phyloP scores from a whole-genome alignment of 768 basidiomycete genomes.

The Serendipita vermifera region DNA sequence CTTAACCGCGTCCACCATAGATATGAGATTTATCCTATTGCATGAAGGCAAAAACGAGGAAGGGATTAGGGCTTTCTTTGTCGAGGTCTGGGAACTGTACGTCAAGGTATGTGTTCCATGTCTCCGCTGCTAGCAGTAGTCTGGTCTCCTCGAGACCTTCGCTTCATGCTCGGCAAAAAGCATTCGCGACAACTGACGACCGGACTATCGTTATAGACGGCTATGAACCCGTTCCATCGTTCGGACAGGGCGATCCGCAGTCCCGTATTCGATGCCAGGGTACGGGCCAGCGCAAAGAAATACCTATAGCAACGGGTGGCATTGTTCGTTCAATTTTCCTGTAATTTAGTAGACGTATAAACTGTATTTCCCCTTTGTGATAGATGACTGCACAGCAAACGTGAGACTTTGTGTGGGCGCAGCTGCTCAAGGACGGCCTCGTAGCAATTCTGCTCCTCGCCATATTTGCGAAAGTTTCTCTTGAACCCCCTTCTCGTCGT shows the following conservation, averaged over 20 bases:
- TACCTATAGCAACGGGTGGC: slow-evolving; percentile 37
- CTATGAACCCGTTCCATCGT: slow-evolving; percentile 93
- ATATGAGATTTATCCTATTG: slow-evolving; percentile 87
- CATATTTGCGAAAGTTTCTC: not conserved
- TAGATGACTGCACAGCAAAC: too few species aligned
- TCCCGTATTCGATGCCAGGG: slow-evolving; percentile 65
- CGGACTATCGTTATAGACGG: slow-evolving; percentile 41
- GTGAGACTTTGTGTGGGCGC: too few species aligned
- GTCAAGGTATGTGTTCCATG: slow-evolving; percentile 56
- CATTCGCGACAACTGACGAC: not conserved
- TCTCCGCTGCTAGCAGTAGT: not conserved
- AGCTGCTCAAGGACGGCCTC: not conserved
- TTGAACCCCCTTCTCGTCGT: not conserved
- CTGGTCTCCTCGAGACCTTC: not conserved
- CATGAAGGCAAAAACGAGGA: slow-evolving; percentile 97
- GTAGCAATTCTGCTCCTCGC: not conserved
- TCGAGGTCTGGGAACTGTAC: slow-evolving; percentile 94
- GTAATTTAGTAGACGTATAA: too few species aligned
- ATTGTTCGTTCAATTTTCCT: not conserved
- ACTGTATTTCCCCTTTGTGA: too few species aligned
- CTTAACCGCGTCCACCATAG: slow-evolving; percentile 38
- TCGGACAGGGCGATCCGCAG: slow-evolving; percentile 76
- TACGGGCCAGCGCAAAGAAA: slow-evolving; percentile 78
- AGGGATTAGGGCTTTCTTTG: slow-evolving; percentile 83
- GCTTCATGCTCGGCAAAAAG: slow-evolving; percentile 8